phyloP scores from a whole-genome alignment of 148 eudicot species.

The Cornus kousa region DNA sequence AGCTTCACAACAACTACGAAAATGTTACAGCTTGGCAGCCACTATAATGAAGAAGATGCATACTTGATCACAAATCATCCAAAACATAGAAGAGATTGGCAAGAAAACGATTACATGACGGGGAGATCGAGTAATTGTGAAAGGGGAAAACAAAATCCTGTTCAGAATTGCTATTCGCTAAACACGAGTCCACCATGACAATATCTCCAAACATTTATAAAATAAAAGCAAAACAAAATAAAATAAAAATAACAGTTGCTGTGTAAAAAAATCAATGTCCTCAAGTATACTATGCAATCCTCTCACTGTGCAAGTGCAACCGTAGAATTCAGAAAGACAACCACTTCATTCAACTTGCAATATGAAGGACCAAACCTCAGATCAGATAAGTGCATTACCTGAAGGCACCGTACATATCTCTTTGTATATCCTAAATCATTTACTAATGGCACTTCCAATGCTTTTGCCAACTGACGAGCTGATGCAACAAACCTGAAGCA shows the following conservation, averaged over 20 bases:
- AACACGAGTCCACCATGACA: not conserved
- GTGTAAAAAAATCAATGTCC: not conserved
- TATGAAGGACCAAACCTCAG: not conserved
- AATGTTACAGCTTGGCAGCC: not conserved
- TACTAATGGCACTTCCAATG: conserved; percentile 80
- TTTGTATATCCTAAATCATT: conserved; percentile 94
- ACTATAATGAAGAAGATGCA: not conserved
- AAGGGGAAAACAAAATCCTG: not conserved
- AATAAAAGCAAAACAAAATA: too few species aligned
- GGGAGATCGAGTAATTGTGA: not conserved
- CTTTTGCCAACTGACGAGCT: conserved; percentile 74
- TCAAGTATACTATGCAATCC: not conserved
- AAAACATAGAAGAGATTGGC: not conserved
- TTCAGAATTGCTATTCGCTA: not conserved
- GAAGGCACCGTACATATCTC: conserved; percentile 96
- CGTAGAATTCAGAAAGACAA: not conserved
- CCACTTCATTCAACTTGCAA: not conserved
- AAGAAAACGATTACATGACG: not conserved
- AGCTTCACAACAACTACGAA: not conserved
- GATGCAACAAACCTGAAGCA: conserved; percentile 70
- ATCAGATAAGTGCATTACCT: conserved; percentile 44
- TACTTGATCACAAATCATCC: not conserved
- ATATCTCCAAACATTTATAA: not conserved
- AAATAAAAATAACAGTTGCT: too few species aligned
- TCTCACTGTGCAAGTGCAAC: not conserved